A percentile compares a stretch with the other conserved stretches of the same genome.
phyloP scores from a whole-genome alignment of 129 eudicot genomes.

The Flaveria sonorensis region DNA sequence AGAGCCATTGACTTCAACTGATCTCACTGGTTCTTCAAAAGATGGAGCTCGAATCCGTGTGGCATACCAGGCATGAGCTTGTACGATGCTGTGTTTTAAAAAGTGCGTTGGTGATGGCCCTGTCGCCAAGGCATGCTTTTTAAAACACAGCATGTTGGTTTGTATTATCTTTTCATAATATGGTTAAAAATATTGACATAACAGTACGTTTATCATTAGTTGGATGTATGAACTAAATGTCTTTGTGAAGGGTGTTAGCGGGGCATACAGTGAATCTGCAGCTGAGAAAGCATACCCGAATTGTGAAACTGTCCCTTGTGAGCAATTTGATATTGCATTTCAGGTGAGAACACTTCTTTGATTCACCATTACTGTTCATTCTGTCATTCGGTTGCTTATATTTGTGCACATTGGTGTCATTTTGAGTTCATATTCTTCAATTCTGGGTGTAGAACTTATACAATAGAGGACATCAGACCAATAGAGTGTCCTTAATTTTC shows the following conservation, averaged over 20 bases:
- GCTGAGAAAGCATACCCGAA: constrained; percentile 88
- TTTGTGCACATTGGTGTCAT: neutral
- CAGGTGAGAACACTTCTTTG: constrained; percentile 43
- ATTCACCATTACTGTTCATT: constrained; percentile 12
- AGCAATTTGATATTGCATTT: constrained; percentile 87
- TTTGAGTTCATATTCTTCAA: neutral
- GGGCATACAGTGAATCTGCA: constrained; percentile 89
- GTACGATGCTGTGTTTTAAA: constrained; percentile 11
- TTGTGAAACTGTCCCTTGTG: constrained; percentile 89
- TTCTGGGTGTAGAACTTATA: neutral
- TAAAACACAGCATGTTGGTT: constrained; percentile 15
- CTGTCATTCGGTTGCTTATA: neutral
- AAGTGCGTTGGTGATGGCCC: neutral
- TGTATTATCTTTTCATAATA: constrained; percentile 9
- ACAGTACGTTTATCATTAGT: neutral
- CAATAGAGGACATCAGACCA: neutral
- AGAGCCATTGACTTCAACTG: constrained; percentile 68
- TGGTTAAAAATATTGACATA: neutral
- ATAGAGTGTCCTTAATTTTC: neutral
- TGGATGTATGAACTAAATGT: neutral
- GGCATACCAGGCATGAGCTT: constrained; percentile 72
- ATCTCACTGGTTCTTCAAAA: constrained; percentile 40
- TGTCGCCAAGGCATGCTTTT: neutral
- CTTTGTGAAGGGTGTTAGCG: constrained; percentile 70
- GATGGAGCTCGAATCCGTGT: constrained; percentile 74